Conservation (phyloP, 1,284 basidiomycete species). For the Trichosporon sp. region DNA sequence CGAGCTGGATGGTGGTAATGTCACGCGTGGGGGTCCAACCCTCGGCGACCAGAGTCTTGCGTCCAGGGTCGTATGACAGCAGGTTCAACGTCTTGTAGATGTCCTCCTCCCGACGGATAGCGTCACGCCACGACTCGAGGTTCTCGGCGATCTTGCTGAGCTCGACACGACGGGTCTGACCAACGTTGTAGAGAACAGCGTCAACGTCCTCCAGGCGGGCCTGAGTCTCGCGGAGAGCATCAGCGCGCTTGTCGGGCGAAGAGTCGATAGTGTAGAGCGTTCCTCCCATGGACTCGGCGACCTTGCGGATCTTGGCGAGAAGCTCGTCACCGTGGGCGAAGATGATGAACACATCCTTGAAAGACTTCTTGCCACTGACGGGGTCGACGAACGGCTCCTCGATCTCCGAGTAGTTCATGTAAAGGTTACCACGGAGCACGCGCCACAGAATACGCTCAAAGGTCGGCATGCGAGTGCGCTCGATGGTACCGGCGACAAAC, state of each 20-base stretch:
- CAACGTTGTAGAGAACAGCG: conserved; percentile 83
- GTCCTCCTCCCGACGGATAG: conserved; percentile 91
- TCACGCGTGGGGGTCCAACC: conserved; percentile 96
- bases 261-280: conserved; percentile 95
- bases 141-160: conserved; percentile 80
- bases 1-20: conserved; percentile 77
- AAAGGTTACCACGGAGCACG: conserved; percentile 93
- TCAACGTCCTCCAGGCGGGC: conserved; percentile 88
- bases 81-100: conserved; percentile 92
- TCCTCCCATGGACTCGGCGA: conserved; percentile 96
- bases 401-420: conserved; percentile 99
- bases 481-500: conserved; percentile 96
- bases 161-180: conserved; percentile 76
- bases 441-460: conserved; percentile 99
- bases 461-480: conserved; percentile 82
- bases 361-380: conserved; percentile 68
- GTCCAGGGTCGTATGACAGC: conserved; percentile 86
- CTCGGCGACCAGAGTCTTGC: conserved; percentile 94
- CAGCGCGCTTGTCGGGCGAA: conserved; percentile 83
- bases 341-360: conserved; percentile 99
- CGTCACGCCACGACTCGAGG: conserved; percentile 85
- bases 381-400: conserved; percentile 87
- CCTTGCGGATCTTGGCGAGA: conserved; percentile 94
- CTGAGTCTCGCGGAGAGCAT: conserved; percentile 82
- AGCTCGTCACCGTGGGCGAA: conserved; percentile 94